These are phyloP conservation scores for Chytriomyces hyalinus DNA, from an alignment of 192 early-diverging fungal species.

Conservation along the genomic window DNA sequence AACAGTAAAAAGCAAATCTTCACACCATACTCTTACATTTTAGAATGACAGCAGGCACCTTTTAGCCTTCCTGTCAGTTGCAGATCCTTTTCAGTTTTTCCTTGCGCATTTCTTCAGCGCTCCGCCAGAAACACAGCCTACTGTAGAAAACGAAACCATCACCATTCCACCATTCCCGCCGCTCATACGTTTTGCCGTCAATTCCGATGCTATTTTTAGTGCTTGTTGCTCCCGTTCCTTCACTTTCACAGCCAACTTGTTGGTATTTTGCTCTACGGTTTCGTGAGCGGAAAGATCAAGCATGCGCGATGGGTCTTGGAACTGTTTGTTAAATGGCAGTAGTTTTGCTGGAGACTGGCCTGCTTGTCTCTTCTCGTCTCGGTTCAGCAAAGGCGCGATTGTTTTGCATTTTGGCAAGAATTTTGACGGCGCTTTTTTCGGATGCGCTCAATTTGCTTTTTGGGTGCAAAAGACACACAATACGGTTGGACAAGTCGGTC, in stretches of 20 bases:
- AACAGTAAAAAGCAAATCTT: background rate
- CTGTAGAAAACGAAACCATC: background rate
- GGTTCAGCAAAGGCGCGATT: background rate
- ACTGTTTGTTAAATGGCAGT: too few species aligned
- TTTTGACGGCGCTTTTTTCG: slow-evolving; percentile 10
- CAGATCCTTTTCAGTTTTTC: slow-evolving; percentile 30
- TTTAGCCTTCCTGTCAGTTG: slow-evolving; percentile 16
- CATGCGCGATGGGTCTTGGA: background rate
- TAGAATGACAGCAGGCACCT: slow-evolving; percentile 8
- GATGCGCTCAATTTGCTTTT: background rate
- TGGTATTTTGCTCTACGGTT: background rate
- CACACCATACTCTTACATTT: slow-evolving; percentile 5
- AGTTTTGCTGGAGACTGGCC: background rate
- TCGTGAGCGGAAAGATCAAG: background rate
- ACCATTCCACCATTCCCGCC: background rate
- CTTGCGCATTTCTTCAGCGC: background rate
- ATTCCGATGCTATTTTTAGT: background rate
- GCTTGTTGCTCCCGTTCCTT: slow-evolving; percentile 7
- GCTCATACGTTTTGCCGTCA: slow-evolving; percentile 30
- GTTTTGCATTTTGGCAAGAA: background rate
- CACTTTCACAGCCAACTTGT: background rate
- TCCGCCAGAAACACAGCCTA: background rate
- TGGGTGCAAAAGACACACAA: background rate
- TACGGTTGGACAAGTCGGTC: background rate
- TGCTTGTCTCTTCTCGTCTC: background rate